Evolutionary conservation across 2,329 filamentous ascomycete species (phyloP), one percentile per base, ranked within the genome.

Genomic region (Cladophialophora yegresii): DNA sequence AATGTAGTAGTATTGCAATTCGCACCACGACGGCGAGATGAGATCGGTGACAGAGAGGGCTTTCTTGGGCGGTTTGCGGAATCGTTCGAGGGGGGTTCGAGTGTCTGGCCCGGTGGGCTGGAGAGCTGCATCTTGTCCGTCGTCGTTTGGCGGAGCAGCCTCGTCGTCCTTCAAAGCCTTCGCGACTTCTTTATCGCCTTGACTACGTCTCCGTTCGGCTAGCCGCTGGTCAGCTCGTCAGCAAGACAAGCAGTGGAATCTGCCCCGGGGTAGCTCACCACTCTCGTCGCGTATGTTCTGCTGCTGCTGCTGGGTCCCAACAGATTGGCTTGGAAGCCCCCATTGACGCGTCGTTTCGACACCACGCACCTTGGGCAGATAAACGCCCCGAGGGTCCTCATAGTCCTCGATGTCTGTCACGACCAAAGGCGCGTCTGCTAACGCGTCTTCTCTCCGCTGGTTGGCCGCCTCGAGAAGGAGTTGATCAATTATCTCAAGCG

Each of bases 11-110:
- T 96, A 96, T 75, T 98, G 93, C 64, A 98, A 77, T 77, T 99
- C 93, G 75, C 95, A 99, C 95, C 95, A 99, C 7, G 93, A 89
- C 1, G 93, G 93, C 0, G 91, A 89, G 0, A 93, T 87, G 26
- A 98, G 79, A 75, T 99, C 95, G 2, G 91, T 92, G 0, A 98
- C 95, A 0, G 90, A 92, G 7, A 98, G 83, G 0, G 90, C 87
- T 73, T 91, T 93, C 72, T 84, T 88, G 0, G 91, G 91, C 62
- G 84, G 87, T 0, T 86, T 87, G 43, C 93, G 88, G 72, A 96
- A 96, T 36, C 89, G 86, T 67, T 92, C 84, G 1, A 97, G 78
- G 0, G 92, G 93, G 8, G 87, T 82, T 65, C 83, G 79, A 8
- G 75, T 75, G 72, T 87, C 83, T 13, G 69, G 51, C 33, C 72